Conservation (phyloP, 2,329 filamentous ascomycete genomes). For the Dactylellina cionopaga region DNA sequence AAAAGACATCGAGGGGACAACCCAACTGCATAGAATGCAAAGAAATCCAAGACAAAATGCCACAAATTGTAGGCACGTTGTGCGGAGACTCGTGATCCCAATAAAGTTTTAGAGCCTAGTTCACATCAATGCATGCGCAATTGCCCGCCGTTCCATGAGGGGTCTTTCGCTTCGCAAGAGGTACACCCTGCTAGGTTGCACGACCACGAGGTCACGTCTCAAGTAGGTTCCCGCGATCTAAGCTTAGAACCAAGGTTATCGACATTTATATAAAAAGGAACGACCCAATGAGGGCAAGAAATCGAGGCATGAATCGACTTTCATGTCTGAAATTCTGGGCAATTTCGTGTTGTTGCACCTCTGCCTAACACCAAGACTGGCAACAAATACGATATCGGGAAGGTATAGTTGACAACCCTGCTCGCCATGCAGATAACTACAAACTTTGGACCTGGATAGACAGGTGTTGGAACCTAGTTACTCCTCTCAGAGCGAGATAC, state of each 20-base stretch:
- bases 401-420: neutral
- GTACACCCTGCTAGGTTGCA: neutral
- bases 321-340: neutral
- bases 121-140: slow-evolving; percentile 11
- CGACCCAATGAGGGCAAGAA: slow-evolving; percentile 12
- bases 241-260: slow-evolving; percentile 3
- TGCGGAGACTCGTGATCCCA: slow-evolving; percentile 2
- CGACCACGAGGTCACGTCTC: neutral
- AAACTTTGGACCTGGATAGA: too few species aligned
- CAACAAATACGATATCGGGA: slow-evolving; percentile 19
- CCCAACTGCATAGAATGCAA: slow-evolving; percentile 15
- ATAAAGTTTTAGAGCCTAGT: slow-evolving; percentile 8
- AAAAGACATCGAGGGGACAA: neutral
- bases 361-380: slow-evolving; percentile 46
- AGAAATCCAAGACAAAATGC: slow-evolving; percentile 35
- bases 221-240: slow-evolving; percentile 22
- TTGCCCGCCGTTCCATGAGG: neutral
- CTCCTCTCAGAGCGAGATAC: too few species aligned
- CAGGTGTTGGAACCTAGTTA: too few species aligned
- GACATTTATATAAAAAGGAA: neutral
- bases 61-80: neutral
- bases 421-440: too few species aligned
- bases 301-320: slow-evolving; percentile 16
- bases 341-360: slow-evolving; percentile 7
- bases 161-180: slow-evolving; percentile 15